These are phyloP conservation scores for Plectosphaerella plurivora DNA, from an alignment of 2,329 filamentous ascomycete genomes.

Conservation along the genomic window DNA sequence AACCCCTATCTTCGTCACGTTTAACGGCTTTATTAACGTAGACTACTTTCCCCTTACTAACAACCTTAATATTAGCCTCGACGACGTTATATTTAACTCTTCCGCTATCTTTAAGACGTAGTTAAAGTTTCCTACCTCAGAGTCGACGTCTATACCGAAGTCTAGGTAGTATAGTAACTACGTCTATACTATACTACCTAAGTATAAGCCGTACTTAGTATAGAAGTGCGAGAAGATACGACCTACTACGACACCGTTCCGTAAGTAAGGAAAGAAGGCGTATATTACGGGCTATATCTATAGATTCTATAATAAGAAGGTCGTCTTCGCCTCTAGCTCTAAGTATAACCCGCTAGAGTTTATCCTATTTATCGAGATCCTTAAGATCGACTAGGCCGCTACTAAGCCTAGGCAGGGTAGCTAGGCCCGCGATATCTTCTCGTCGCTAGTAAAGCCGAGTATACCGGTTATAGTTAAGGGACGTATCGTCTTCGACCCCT, in stretches of 20 bases:
- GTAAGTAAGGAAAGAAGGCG: not conserved
- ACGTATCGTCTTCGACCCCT: not conserved
- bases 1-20: not conserved
- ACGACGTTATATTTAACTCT: not conserved
- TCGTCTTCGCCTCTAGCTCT: not conserved
- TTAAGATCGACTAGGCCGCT: not conserved
- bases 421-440: not conserved
- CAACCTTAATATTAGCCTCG: not conserved
- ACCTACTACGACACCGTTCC: not conserved
- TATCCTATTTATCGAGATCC: not conserved
- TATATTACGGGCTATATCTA: not conserved
- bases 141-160: too few relatives aligned
- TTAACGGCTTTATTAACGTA: not conserved
- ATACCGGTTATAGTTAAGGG: not conserved
- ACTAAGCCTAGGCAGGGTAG: not conserved
- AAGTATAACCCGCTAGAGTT: not conserved
- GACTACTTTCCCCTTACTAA: not conserved
- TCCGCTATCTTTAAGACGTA: not conserved
- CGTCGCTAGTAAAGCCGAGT: not conserved
- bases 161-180: too few relatives aligned
- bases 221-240: not conserved
- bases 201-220: not conserved
- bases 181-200: too few relatives aligned
- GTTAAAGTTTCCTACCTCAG: too few relatives aligned
- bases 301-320: not conserved